Evolutionary conservation across 306 rosid species (phyloP).

Genomic region (Rosa rugosa): DNA sequence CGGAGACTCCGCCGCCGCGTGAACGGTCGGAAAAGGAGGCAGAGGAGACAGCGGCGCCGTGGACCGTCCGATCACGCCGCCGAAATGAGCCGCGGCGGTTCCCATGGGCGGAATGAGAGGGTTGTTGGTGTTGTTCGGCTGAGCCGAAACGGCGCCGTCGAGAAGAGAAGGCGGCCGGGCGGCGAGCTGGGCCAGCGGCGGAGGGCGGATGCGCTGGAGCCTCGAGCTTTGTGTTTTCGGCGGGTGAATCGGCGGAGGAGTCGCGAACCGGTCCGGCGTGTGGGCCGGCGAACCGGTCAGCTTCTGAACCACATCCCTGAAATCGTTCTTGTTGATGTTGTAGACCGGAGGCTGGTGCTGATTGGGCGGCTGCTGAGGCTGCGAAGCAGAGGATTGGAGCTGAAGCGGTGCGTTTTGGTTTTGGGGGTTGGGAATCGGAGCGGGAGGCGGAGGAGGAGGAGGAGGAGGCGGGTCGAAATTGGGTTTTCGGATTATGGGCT

Average conservation of each 20-base stretch:
- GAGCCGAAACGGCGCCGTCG: constrained; percentile 32
- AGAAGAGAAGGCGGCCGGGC: constrained; percentile 61
- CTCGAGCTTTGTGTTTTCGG: constrained; percentile 87
- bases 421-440: background rate
- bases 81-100: constrained; percentile 31
- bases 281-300: constrained; percentile 96
- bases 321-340: constrained; percentile 93
- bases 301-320: constrained; percentile 93
- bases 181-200: constrained; percentile 71
- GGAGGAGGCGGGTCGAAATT: constrained; percentile 34
- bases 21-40: constrained; percentile 87
- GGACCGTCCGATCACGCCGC: constrained; percentile 51
- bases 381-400: constrained; percentile 9
- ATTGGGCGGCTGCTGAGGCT: constrained; percentile 29
- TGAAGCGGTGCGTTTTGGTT: constrained; percentile 12
- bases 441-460: constrained; percentile 16
- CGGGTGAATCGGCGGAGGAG: constrained; percentile 71
- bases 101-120: constrained; percentile 29
- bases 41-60: constrained; percentile 73
- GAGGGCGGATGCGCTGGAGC: constrained; percentile 93
- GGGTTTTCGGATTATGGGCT: constrained; percentile 54
- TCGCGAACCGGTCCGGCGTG: constrained; percentile 56
- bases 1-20: constrained; percentile 89
- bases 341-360: constrained; percentile 97
- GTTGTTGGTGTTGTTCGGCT: constrained; percentile 8